Evolutionary conservation across 352 stramenopile species (phyloP).

Genomic region (Phytophthora idaei): DNA sequence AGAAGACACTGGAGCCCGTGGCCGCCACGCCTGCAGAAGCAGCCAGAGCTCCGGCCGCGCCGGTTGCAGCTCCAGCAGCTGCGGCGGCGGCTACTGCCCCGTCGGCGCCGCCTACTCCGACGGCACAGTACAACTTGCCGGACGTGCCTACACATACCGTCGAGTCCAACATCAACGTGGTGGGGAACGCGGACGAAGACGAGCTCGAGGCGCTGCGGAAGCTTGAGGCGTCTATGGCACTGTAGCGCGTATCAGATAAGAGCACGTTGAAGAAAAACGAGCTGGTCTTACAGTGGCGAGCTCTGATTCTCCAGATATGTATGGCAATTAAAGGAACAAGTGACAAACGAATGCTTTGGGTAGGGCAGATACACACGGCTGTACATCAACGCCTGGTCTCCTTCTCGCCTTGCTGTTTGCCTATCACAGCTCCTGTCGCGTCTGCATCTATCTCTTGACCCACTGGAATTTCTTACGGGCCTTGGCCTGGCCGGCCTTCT

Average conservation of each 20-base stretch:
- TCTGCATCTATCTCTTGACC: constrained; percentile 95
- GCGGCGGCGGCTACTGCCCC: constrained; percentile 29
- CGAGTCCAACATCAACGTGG: constrained; percentile 80
- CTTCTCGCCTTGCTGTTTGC: constrained; percentile 14
- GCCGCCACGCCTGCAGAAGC: constrained; percentile 34
- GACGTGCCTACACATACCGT: constrained; percentile 79
- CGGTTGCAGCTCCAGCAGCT: constrained; percentile 29
- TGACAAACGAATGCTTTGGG: constrained; percentile 22
- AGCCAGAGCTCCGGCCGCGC: constrained; percentile 28
- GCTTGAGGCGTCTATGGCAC: constrained; percentile 87
- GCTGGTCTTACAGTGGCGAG: too few relatives aligned
- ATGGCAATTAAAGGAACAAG: constrained; percentile 38
- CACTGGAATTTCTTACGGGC: constrained; percentile 98
- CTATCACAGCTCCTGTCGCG: constrained; percentile 10
- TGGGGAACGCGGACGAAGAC: constrained; percentile 75
- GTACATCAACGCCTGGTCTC: constrained; percentile 10
- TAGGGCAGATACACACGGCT: constrained; percentile 12
- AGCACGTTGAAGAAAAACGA: constrained; percentile 11
- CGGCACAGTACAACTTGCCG: constrained; percentile 69
- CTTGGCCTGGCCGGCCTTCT: constrained; percentile 96
- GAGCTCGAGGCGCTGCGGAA: constrained; percentile 85
- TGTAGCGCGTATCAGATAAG: constrained; percentile 44
- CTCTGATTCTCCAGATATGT: constrained; percentile 34
- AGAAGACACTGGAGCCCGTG: constrained; percentile 71
- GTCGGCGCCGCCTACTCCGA: constrained; percentile 28